phyloP scores from a whole-genome alignment of 139 green algal species.

The Chlorella sp. region DNA sequence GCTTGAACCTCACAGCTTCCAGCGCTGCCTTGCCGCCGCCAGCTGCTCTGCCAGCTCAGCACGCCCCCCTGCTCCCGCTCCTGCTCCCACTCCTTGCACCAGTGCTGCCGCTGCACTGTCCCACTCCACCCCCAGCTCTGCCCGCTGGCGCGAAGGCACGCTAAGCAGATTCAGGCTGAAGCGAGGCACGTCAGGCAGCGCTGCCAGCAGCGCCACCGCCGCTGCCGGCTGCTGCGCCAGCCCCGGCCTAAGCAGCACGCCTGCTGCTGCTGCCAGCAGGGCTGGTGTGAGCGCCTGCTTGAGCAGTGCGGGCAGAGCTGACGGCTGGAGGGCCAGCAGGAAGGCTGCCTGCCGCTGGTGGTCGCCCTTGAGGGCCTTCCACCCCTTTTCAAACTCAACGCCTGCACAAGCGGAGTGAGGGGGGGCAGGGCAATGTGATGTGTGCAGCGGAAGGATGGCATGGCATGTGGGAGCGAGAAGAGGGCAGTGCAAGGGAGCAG shows the following conservation, averaged over 20 bases:
- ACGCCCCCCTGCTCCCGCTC: not conserved
- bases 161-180: conserved; percentile 41
- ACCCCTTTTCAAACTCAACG: conserved; percentile 77
- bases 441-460: not conserved
- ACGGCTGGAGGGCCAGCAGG: conserved; percentile 56
- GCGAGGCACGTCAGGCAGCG: conserved; percentile 12
- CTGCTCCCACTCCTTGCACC: no score
- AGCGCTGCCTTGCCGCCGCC: not conserved
- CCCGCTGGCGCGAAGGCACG: conserved; percentile 6
- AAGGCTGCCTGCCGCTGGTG: conserved; percentile 58
- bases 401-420: conserved; percentile 29
- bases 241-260: conserved; percentile 20
- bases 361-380: conserved; percentile 64
- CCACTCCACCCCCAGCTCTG: not conserved
- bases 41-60: not conserved
- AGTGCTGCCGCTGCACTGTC: not conserved
- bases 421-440: not conserved
- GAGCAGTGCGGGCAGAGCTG: conserved; percentile 66
- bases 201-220: conserved; percentile 27
- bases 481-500: not conserved
- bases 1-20: not conserved
- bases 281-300: conserved; percentile 65
- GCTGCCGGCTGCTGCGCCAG: not conserved
- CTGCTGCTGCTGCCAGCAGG: conserved; percentile 47
- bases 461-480: not conserved